These are phyloP conservation scores for Fusarium sarcochroum DNA, from an alignment of 2,329 filamentous ascomycete species.

Conservation along the genomic window DNA sequence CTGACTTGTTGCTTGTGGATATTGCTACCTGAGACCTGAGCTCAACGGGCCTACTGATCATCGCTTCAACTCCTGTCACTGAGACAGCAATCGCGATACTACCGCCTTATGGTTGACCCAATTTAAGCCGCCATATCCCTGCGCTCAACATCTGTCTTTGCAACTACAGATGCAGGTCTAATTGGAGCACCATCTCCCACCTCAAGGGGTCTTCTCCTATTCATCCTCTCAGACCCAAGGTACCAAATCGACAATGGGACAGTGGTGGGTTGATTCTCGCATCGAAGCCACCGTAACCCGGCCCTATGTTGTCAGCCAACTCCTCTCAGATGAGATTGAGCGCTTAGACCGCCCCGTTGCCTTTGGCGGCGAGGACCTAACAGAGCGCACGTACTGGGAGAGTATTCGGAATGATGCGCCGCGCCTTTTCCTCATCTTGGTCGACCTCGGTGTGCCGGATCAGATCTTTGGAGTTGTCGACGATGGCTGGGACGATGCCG, in stretches of 20 bases:
- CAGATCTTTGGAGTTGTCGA: slow-evolving; percentile 83
- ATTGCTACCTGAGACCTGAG: slow-evolving; percentile 15
- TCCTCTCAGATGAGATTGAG: slow-evolving; percentile 73
- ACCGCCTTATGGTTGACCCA: slow-evolving; percentile 21
- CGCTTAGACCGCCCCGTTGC: slow-evolving; percentile 73
- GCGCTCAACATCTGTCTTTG: slow-evolving; percentile 16
- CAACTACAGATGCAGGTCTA: slow-evolving; percentile 42
- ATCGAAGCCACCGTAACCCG: slow-evolving; percentile 79
- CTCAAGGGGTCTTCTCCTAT: slow-evolving; percentile 33
- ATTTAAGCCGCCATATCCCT: slow-evolving; percentile 15
- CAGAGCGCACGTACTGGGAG: slow-evolving; percentile 82
- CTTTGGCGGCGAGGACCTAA: slow-evolving; percentile 75
- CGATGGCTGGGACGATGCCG: slow-evolving; percentile 82
- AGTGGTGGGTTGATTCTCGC: slow-evolving; percentile 80
- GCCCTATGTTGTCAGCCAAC: slow-evolving; percentile 75
- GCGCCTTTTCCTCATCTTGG: slow-evolving; percentile 78
- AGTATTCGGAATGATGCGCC: slow-evolving; percentile 80
- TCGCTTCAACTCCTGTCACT: neutral
- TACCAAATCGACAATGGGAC: slow-evolving; percentile 48
- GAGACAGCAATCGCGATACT: slow-evolving; percentile 10
- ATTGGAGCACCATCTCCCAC: slow-evolving; percentile 19
- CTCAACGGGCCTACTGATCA: slow-evolving; percentile 1
- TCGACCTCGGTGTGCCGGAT: slow-evolving; percentile 77
- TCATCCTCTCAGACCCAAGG: slow-evolving; percentile 16
- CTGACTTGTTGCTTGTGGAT: slow-evolving; percentile 13